Percentiles rank a stretch among this genome's conserved stretches.
Evolutionary conservation across 2,329 filamentous ascomycete species (phyloP).

Genomic region (Neofusicoccum laricinum): DNA sequence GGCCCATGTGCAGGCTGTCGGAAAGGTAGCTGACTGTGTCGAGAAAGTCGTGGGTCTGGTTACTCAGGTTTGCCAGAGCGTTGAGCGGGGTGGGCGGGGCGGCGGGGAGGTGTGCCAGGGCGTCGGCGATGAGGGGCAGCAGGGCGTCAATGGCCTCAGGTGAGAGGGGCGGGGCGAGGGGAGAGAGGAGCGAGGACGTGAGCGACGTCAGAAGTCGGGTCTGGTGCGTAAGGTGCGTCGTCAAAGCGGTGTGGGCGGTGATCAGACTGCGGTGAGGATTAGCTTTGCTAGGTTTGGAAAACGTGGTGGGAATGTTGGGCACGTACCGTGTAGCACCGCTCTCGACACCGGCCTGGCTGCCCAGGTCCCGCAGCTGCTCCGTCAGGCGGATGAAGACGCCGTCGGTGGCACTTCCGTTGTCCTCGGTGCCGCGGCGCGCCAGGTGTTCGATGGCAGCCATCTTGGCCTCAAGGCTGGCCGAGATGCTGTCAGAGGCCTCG

Average conservation of each 20-base stretch:
- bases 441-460: conserved; percentile 72
- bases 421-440: conserved; percentile 61
- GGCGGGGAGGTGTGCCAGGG: conserved; percentile 66
- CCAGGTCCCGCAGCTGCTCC: conserved; percentile 67
- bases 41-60: conserved; percentile 67
- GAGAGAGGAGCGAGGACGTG: conserved; percentile 68
- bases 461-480: conserved; percentile 62
- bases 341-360: conserved; percentile 70
- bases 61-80: conserved; percentile 63
- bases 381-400: conserved; percentile 67
- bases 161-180: conserved; percentile 62
- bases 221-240: conserved; percentile 72
- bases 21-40: conserved; percentile 81
- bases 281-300: not conserved
- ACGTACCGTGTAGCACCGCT: conserved; percentile 66
- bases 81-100: conserved; percentile 64
- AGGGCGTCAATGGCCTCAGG: conserved; percentile 65
- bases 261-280: conserved; percentile 56
- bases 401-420: conserved; percentile 62
- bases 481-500: conserved; percentile 63
- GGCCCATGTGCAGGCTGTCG: conserved; percentile 90
- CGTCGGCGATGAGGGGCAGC: conserved; percentile 63
- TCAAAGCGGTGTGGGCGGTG: conserved; percentile 70
- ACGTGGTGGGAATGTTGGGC: not conserved
- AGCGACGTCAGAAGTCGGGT: conserved; percentile 72